Conservation (phyloP, 2,329 filamentous ascomycete genomes). For the Aspergillus uvarum region DNA sequence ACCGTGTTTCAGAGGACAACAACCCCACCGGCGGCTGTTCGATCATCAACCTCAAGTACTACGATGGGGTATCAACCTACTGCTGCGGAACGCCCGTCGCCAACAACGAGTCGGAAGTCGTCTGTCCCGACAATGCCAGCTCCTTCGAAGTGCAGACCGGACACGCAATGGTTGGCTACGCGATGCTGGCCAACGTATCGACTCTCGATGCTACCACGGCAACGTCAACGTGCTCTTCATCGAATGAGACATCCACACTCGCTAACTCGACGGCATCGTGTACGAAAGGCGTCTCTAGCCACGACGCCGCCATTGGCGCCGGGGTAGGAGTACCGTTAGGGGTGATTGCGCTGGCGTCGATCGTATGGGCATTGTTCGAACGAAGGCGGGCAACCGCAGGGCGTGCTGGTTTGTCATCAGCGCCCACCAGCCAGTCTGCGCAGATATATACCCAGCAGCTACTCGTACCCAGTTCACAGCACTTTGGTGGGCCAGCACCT, state of each 20-base stretch:
- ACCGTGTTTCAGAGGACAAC: slow-evolving; percentile 11
- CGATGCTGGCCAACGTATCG: slow-evolving; percentile 21
- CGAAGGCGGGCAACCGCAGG: too few relatives aligned
- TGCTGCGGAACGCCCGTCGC: slow-evolving; percentile 28
- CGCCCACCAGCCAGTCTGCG: too few relatives aligned
- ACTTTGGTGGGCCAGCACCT: too few relatives aligned
- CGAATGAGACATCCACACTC: neutral
- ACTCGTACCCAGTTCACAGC: too few relatives aligned
- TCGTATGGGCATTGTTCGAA: slow-evolving; percentile 23
- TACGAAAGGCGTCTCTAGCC: neutral
- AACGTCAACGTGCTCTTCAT: neutral
- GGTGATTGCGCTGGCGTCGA: slow-evolving; percentile 28
- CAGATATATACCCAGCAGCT: too few relatives aligned
- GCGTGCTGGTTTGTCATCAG: too few relatives aligned
- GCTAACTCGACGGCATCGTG: neutral
- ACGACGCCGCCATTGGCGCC: slow-evolving; percentile 27
- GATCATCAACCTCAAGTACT: slow-evolving; percentile 23
- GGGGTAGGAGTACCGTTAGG: slow-evolving; percentile 33
- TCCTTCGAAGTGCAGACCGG: slow-evolving; percentile 27
- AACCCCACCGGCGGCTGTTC: slow-evolving; percentile 17
- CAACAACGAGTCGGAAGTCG: slow-evolving; percentile 1
- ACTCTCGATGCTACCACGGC: slow-evolving; percentile 7
- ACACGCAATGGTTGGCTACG: slow-evolving; percentile 21
- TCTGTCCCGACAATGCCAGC: slow-evolving; percentile 23
- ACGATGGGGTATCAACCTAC: slow-evolving; percentile 17